A percentile compares a stretch with the other conserved stretches of the same genome.
Conservation (phyloP, 73 alveolate species). For the Symbiodinium natans region DNA sequence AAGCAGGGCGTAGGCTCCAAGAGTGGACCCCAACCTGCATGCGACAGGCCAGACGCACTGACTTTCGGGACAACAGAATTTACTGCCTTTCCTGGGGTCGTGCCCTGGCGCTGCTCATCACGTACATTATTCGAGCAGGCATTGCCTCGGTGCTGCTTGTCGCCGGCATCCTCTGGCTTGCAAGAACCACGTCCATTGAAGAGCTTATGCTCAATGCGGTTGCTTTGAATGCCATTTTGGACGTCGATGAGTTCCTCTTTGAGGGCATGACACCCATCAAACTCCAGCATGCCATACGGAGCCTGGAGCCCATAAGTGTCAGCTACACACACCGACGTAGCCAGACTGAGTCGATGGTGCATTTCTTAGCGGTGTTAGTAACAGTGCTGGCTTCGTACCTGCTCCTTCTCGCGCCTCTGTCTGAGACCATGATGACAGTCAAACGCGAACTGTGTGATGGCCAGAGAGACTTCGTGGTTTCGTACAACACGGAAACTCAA, state of each 20-base stretch:
- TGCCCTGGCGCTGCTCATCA: not conserved
- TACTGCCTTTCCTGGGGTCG: slow-evolving; percentile 13
- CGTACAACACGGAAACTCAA: slow-evolving; percentile 39
- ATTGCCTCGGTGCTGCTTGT: slow-evolving; percentile 23
- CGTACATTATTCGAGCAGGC: not conserved
- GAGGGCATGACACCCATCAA: not conserved
- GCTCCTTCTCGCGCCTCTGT: not conserved
- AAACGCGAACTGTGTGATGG: slow-evolving; percentile 29
- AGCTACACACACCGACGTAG: not conserved
- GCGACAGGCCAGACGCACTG: not conserved
- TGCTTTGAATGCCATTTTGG: slow-evolving; percentile 31
- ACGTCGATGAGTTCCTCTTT: not conserved
- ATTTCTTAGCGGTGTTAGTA: not conserved
- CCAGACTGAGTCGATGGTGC: slow-evolving; percentile 5
- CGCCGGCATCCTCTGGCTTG: slow-evolving; percentile 26
- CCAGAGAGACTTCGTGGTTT: slow-evolving; percentile 25
- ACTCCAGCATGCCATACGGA: not conserved
- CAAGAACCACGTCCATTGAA: slow-evolving; percentile 31
- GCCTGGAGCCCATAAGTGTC: not conserved
- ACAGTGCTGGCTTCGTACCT: slow-evolving; percentile 3
- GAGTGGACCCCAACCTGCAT: not conserved
- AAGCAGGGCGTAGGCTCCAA: not conserved
- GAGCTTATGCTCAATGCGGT: slow-evolving; percentile 56
- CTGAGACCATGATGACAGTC: slow-evolving; percentile 1
- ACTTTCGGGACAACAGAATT: not conserved